Percentiles rank a stretch among this genome's conserved stretches.
Conservation (phyloP, 2,329 filamentous ascomycete species). For the Exophiala bonariae region DNA sequence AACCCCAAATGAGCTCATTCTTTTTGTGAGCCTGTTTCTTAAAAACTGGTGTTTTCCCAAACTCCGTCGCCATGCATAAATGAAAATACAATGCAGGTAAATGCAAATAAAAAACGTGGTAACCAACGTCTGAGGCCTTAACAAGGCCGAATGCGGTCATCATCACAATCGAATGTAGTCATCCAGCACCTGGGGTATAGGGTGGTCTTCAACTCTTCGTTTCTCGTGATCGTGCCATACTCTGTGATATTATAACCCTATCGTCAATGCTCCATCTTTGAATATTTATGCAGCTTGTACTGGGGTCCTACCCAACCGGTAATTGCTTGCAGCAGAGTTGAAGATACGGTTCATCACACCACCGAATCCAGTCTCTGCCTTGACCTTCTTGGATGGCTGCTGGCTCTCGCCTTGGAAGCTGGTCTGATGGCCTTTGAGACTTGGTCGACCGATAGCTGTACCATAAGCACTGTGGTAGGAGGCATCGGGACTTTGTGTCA, state of each 20-base stretch:
- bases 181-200: constrained; percentile 7
- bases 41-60: neutral
- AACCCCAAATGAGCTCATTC: neutral
- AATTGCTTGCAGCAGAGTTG: constrained; percentile 42
- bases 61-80: constrained; percentile 24
- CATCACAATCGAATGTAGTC: constrained; percentile 12
- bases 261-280: neutral
- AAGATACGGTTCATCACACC: constrained; percentile 45
- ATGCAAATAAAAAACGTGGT: constrained; percentile 1
- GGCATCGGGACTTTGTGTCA: constrained; percentile 28
- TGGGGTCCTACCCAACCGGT: constrained; percentile 29
- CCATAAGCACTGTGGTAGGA: constrained; percentile 24
- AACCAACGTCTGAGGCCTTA: constrained; percentile 3
- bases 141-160: neutral
- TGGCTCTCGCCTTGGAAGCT: constrained; percentile 32
- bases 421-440: constrained; percentile 33
- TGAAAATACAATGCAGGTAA: constrained; percentile 1
- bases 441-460: constrained; percentile 21
- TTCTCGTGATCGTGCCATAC: constrained; percentile 1
- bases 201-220: constrained; percentile 9
- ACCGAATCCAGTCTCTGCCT: constrained; percentile 34
- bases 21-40: constrained; percentile 1
- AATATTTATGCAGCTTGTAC: constrained; percentile 20
- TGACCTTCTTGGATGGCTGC: constrained; percentile 44
- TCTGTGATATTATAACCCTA: constrained; percentile 5